Conservation (phyloP, 148 eudicot genomes). For the Vaccinium macrocarpon region DNA sequence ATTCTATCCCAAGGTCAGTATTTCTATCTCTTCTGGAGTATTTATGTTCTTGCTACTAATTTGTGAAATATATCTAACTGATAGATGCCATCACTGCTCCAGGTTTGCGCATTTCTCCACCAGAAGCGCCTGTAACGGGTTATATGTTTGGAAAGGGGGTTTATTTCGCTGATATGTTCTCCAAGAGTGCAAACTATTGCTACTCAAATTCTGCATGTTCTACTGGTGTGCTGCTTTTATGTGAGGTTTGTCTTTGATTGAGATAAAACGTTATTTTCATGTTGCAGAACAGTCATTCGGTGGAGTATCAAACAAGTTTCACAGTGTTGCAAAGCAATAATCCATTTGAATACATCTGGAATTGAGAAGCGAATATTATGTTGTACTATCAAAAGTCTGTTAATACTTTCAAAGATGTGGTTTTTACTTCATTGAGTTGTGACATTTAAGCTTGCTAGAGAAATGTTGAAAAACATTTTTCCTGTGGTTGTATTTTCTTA, state of each 20-base stretch:
- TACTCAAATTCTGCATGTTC: constrained; percentile 47
- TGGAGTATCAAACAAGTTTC: background rate
- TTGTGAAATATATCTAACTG: constrained; percentile 4
- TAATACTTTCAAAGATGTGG: background rate
- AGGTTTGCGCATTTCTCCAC: constrained; percentile 98
- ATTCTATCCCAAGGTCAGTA: constrained; percentile 84
- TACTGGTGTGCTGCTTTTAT: constrained; percentile 81
- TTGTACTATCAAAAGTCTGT: background rate
- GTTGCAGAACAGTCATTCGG: background rate
- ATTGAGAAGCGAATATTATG: background rate
- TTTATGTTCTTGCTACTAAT: background rate
- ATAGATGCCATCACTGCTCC: constrained; percentile 20
- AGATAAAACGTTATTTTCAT: background rate
- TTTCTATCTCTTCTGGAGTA: background rate
- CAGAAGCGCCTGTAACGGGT: constrained; percentile 94
- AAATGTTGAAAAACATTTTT: background rate
- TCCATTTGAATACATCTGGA: background rate
- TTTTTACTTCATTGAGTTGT: background rate
- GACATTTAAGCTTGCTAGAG: background rate
- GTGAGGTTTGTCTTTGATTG: constrained; percentile 60
- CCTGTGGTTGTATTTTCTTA: background rate
- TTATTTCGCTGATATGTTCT: constrained; percentile 99
- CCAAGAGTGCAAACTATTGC: constrained; percentile 97
- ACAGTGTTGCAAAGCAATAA: background rate
- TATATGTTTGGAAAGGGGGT: constrained; percentile 99